Evolutionary conservation across 352 stramenopile species (phyloP).

Genomic region (Globisporangium rhizosaccharum): DNA sequence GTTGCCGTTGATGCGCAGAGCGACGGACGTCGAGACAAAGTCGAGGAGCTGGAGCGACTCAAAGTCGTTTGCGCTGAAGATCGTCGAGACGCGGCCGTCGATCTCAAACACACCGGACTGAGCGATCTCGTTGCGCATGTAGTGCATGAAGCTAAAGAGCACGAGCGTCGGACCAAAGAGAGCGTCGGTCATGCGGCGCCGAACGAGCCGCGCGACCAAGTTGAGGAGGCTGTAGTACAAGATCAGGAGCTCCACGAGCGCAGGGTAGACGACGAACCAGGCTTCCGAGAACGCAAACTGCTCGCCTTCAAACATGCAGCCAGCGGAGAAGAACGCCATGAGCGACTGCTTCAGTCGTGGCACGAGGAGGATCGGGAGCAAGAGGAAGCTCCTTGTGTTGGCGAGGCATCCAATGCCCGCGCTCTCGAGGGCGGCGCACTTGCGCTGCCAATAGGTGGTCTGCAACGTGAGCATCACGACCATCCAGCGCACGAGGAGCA

Average conservation of each 20-base stretch:
- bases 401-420: slow-evolving; percentile 12
- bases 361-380: slow-evolving; percentile 16
- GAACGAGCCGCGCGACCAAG: slow-evolving; percentile 10
- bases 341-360: slow-evolving; percentile 14
- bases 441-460: neutral
- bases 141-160: slow-evolving; percentile 18
- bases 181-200: slow-evolving; percentile 14
- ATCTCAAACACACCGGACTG: slow-evolving; percentile 4
- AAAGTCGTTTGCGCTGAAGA: slow-evolving; percentile 9
- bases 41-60: slow-evolving; percentile 1
- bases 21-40: slow-evolving; percentile 5
- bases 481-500: slow-evolving; percentile 26
- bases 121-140: slow-evolving; percentile 10
- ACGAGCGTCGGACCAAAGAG: slow-evolving; percentile 20
- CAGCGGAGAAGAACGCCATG: slow-evolving; percentile 12
- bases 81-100: slow-evolving; percentile 1
- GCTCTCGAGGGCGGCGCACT: slow-evolving; percentile 3
- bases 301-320: slow-evolving; percentile 15
- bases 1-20: slow-evolving; percentile 13
- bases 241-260: slow-evolving; percentile 16
- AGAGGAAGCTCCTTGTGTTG: slow-evolving; percentile 15
- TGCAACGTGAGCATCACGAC: slow-evolving; percentile 14
- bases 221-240: slow-evolving; percentile 27
- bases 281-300: slow-evolving; percentile 10
- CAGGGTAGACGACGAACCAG: slow-evolving; percentile 25